These are phyloP conservation scores for Trichoderma oligosporum DNA, from an alignment of 2,329 filamentous ascomycete species.

Conservation along the genomic window DNA sequence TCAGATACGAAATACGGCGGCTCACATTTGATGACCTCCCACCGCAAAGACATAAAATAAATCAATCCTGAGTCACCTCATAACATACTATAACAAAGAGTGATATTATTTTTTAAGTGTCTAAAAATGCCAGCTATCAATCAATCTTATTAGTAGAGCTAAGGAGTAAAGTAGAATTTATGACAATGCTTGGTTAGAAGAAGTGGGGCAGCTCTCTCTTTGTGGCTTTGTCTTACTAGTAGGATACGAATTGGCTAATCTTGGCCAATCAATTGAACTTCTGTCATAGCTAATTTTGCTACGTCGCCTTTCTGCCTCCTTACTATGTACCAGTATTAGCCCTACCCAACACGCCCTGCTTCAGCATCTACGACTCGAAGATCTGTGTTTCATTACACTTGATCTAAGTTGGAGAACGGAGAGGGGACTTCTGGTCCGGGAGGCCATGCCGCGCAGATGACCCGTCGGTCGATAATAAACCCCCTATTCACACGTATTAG, in stretches of 20 bases:
- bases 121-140: too few relatives aligned
- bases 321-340: neutral
- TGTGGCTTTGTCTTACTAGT: constrained; percentile 4
- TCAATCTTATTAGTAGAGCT: too few relatives aligned
- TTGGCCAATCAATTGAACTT: constrained; percentile 16
- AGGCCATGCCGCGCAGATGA: constrained; percentile 20
- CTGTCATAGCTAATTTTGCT: constrained; percentile 9
- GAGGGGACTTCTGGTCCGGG: constrained; percentile 6
- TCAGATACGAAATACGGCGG: too few relatives aligned
- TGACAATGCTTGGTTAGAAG: too few relatives aligned
- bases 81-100: too few relatives aligned
- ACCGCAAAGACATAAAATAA: too few relatives aligned
- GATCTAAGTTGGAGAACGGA: neutral
- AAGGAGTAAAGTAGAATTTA: too few relatives aligned
- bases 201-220: constrained; percentile 15
- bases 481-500: constrained; percentile 10
- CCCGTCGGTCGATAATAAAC: constrained; percentile 4
- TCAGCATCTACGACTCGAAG: neutral
- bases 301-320: constrained; percentile 9
- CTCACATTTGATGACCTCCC: too few relatives aligned
- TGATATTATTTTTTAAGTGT: too few relatives aligned
- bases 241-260: constrained; percentile 18
- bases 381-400: neutral
- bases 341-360: neutral
- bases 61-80: too few relatives aligned